These are phyloP conservation scores for Claviceps spartinae DNA, from an alignment of 2,329 filamentous ascomycete species.

Conservation along the genomic window DNA sequence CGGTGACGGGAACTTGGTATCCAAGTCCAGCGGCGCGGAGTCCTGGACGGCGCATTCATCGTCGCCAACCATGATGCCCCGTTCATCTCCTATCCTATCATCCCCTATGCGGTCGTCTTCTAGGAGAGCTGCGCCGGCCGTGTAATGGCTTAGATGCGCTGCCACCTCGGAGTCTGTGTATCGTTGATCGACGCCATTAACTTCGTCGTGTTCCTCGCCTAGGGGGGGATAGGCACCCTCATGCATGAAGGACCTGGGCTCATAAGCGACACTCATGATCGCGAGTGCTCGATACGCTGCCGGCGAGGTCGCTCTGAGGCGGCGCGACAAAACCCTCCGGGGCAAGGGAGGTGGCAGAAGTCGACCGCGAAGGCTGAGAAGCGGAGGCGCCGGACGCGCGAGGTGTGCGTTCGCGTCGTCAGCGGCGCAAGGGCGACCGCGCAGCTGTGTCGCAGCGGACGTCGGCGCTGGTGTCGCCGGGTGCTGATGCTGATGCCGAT, in stretches of 20 bases:
- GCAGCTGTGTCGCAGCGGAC: background rate
- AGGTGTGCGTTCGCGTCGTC: conserved; percentile 1
- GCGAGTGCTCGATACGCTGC: conserved; percentile 10
- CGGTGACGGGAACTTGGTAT: conserved; percentile 21
- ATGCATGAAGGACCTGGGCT: conserved; percentile 34
- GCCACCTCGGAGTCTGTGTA: conserved; percentile 30
- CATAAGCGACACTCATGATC: conserved; percentile 39
- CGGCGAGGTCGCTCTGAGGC: conserved; percentile 6
- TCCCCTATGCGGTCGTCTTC: conserved; percentile 10
- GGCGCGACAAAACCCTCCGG: conserved; percentile 5
- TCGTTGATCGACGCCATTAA: conserved; percentile 26
- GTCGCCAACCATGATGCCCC: conserved; percentile 20
- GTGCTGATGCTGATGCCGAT: conserved; percentile 1
- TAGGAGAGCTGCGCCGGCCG: conserved; percentile 19
- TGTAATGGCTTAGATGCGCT: conserved; percentile 30
- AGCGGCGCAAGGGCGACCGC: background rate
- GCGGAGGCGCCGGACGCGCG: conserved; percentile 5
- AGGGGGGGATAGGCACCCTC: conserved; percentile 34
- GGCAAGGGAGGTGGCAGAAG: conserved; percentile 5
- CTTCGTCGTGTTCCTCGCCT: conserved; percentile 28
- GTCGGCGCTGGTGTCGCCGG: conserved; percentile 1
- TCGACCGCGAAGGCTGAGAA: conserved; percentile 3
- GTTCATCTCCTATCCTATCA: background rate
- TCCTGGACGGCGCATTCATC: conserved; percentile 24
- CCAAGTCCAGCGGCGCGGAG: conserved; percentile 25